Evolutionary conservation across 169 alveolate genomes (phyloP), one percentile per base, ranked within the genome.

Genomic region (Plasmodium cynomolgi): DNA sequence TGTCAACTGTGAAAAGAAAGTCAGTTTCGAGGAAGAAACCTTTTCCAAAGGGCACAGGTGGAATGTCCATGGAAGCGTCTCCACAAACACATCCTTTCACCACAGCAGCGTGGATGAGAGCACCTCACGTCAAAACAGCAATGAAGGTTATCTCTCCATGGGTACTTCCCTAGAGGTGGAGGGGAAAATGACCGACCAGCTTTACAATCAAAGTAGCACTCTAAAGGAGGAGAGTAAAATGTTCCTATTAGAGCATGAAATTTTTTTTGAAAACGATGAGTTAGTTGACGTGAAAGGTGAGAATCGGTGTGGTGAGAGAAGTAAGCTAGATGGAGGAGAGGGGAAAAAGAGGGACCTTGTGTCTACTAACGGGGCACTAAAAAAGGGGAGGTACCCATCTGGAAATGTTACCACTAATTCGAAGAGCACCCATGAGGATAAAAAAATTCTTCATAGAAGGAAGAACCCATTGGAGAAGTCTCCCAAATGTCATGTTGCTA

Each of bases 11-110:
- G 44, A 50, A 47, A 81, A 41, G 68, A 50, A 44, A 47, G 34
- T 41, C 31, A 50, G 62, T 41, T 41, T 41, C n/a, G 20, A 26
- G 5, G 41, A 80, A 34, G n/a, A 33, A n/a, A 58, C 23, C 23
- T 31, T 31, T 17, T 31, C 20, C 1, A 54, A 54, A 20, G 91
- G 29, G 41, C 34, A 83, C 29, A 56, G 39, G 34, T 83, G 91
- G 91, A 11, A 83, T 83, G 8, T 58, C 1, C 29, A 83, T 9
- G 75, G 80, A 83, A 83, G 91, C 4, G 50, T 33, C 17, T 62
- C 91, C 37, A 83, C 91, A 5, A 83, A 29, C 13, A 4, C 39
- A 58, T 56, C 7, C 15, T 41, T 56, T 6, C 37, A 58, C 54
- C n/a, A 56, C 20, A 37, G 7, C 26, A 83, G 91, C 29, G 23